phyloP scores from a whole-genome alignment of 2,329 filamentous ascomycete species.

The Colletotrichum godetiae region DNA sequence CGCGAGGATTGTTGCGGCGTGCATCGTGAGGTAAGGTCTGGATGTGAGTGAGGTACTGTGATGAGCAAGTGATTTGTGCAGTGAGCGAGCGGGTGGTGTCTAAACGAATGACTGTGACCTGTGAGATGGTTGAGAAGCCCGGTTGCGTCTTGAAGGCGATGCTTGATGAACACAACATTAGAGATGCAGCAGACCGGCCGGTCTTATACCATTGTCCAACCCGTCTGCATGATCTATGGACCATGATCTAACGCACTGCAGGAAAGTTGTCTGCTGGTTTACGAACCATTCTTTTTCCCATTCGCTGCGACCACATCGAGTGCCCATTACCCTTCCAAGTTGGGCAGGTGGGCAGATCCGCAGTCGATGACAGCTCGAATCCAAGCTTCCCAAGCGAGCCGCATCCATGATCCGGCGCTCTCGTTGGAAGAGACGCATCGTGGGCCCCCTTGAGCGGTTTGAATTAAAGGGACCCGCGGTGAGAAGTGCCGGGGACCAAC shows the following conservation, averaged over 20 bases:
- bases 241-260: not conserved
- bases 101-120: constrained; percentile 17
- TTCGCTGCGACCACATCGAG: not conserved
- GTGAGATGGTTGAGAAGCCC: not conserved
- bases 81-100: constrained; percentile 2
- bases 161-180: not conserved
- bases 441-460: constrained; percentile 14
- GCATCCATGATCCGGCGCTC: not conserved
- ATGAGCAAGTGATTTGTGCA: not conserved
- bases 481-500: constrained; percentile 21
- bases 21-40: constrained; percentile 13
- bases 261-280: not conserved
- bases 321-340: not conserved
- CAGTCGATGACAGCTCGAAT: not conserved
- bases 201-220: not conserved
- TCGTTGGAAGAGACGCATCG: constrained; percentile 5
- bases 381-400: not conserved
- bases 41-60: not conserved
- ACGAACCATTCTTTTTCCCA: not conserved
- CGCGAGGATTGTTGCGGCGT: constrained; percentile 26
- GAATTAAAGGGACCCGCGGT: constrained; percentile 28
- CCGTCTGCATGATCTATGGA: not conserved
- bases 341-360: not conserved
- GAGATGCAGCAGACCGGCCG: not conserved
- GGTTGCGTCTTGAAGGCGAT: not conserved